phyloP scores from a whole-genome alignment of 1,284 basidiomycete species.

The Boletus albobrunnescens region DNA sequence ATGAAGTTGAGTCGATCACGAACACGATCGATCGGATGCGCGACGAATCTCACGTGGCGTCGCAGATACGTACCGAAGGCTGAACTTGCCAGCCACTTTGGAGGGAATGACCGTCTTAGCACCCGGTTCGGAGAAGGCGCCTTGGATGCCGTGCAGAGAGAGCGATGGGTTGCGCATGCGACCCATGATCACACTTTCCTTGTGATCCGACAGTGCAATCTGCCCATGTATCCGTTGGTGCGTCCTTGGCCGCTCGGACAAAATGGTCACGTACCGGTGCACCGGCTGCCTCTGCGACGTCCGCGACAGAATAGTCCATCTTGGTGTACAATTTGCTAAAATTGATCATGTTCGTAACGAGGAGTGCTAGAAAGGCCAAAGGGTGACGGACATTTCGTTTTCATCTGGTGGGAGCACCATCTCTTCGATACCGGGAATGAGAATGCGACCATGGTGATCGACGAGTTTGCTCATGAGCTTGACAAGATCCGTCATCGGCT shows the following conservation, averaged over 20 bases:
- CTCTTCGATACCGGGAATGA: conserved; percentile 89
- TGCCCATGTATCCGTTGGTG: conserved; percentile 7
- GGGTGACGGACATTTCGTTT: conserved; percentile 60
- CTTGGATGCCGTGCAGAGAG: conserved; percentile 95
- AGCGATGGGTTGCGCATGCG: conserved; percentile 87
- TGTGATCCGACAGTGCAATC: conserved; percentile 72
- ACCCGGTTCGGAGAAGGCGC: conserved; percentile 87
- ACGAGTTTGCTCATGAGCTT: conserved; percentile 85
- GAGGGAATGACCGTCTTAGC: conserved; percentile 96
- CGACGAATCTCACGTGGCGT: background rate
- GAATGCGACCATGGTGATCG: conserved; percentile 76
- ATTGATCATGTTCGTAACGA: background rate
- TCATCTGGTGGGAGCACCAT: conserved; percentile 77
- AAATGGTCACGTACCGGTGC: conserved; percentile 36
- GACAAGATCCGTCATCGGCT: conserved; percentile 84
- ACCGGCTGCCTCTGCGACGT: conserved; percentile 81
- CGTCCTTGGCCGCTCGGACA: background rate
- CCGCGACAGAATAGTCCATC: conserved; percentile 72
- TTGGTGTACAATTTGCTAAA: conserved; percentile 61
- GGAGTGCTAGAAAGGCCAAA: background rate
- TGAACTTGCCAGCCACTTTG: conserved; percentile 90
- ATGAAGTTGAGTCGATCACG: background rate
- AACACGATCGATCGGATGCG: conserved; percentile 2
- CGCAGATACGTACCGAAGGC: conserved; percentile 66
- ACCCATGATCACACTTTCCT: conserved; percentile 84